Evolutionary conservation across 371 early-diverging fungal genomes (phyloP).

Genomic region (Syncephalis fuscata): DNA sequence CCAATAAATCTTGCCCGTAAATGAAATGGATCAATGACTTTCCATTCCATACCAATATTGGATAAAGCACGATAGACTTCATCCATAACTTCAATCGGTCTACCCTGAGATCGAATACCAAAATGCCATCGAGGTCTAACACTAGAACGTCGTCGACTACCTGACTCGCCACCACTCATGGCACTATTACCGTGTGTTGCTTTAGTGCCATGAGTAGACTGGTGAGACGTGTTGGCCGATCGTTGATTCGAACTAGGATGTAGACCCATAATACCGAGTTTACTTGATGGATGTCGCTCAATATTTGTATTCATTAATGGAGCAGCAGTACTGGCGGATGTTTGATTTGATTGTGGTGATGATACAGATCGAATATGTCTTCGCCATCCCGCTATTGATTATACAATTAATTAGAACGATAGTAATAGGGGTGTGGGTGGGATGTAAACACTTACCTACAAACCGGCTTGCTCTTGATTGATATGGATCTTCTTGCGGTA

Average conservation of each 20-base stretch:
- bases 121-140: slow-evolving; percentile 78
- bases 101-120: slow-evolving; percentile 84
- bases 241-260: background rate
- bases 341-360: background rate
- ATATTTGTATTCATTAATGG: no score
- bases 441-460: background rate
- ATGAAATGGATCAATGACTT: slow-evolving; percentile 72
- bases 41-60: slow-evolving; percentile 86
- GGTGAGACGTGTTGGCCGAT: no score
- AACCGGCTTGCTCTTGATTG: background rate
- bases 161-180: no score
- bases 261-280: background rate
- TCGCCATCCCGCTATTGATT: background rate
- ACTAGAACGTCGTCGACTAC: slow-evolving; percentile 19
- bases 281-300: background rate
- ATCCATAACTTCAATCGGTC: slow-evolving; percentile 91
- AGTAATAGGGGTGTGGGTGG: background rate
- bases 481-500: background rate
- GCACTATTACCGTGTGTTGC: no score
- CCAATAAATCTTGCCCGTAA: slow-evolving; percentile 54
- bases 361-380: background rate
- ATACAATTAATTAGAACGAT: background rate
- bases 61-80: slow-evolving; percentile 86
- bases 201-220: no score
- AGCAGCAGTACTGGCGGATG: no score